A percentile compares a stretch with the other conserved stretches of the same genome.
These are phyloP conservation scores for Patellaria atrata DNA, from an alignment of 495 filamentous ascomycete genomes.

Conservation along the genomic window DNA sequence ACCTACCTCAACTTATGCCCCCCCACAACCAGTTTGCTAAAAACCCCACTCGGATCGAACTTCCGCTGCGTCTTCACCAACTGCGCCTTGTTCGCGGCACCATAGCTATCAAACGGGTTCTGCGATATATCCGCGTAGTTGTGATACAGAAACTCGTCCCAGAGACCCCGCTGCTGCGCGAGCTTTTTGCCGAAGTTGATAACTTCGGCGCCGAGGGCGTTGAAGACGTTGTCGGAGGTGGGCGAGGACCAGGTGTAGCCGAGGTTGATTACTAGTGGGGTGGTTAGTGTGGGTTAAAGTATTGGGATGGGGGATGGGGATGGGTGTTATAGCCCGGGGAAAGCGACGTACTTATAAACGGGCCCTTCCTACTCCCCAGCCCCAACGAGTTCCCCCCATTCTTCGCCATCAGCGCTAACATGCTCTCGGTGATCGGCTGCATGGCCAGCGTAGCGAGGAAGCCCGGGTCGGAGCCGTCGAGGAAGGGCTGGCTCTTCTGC, in stretches of 20 bases:
- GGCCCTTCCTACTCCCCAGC: background rate
- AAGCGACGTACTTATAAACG: background rate
- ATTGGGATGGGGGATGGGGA: background rate
- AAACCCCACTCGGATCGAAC: conserved; percentile 10
- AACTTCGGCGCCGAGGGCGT: too few species aligned
- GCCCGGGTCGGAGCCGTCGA: too few species aligned
- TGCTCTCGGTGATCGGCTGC: conserved; percentile 9
- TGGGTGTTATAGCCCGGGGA: background rate
- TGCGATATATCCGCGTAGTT: conserved; percentile 16
- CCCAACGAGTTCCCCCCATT: conserved; percentile 1
- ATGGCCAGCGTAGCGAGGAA: conserved; percentile 5
- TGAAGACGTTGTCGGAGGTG: too few species aligned
- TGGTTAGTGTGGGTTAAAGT: background rate
- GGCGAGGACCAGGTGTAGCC: too few species aligned
- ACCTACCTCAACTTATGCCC: conserved; percentile 3
- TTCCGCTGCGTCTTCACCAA: conserved; percentile 3
- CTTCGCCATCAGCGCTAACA: background rate
- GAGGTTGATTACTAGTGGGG: too few species aligned
- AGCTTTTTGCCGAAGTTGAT: background rate
- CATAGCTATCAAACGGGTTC: conserved; percentile 11
- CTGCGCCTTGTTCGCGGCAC: conserved; percentile 5
- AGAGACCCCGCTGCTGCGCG: conserved; percentile 3
- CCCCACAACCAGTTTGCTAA: conserved; percentile 8
- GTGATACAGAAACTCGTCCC: conserved; percentile 10
- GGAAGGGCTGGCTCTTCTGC: too few species aligned